These are phyloP conservation scores for Haematococcus lacustris DNA, from an alignment of 139 green algal genomes.

Conservation along the genomic window DNA sequence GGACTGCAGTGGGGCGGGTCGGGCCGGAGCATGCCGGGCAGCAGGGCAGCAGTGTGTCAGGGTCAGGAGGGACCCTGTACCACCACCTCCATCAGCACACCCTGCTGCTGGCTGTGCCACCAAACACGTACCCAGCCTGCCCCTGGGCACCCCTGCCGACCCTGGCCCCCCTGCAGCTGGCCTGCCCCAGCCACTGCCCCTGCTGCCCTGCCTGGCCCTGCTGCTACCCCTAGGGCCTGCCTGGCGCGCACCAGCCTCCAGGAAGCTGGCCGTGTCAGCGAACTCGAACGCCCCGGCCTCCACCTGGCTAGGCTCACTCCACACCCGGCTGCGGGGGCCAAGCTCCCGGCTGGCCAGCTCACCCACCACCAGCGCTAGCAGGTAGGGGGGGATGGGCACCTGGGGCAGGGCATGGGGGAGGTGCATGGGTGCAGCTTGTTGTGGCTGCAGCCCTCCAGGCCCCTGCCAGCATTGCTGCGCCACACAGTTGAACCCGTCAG, in stretches of 20 bases:
- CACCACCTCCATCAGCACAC: neutral
- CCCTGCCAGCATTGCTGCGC: too few relatives aligned
- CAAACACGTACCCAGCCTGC: neutral
- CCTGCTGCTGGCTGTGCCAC: neutral
- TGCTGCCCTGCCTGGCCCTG: neutral
- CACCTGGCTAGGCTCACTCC: conserved; percentile 76
- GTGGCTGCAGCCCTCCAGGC: neutral
- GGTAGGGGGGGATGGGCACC: conserved; percentile 80
- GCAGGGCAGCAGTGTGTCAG: too few relatives aligned
- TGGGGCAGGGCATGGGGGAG: neutral
- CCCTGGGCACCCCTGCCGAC: neutral
- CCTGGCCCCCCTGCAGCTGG: neutral
- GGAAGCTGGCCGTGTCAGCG: conserved; percentile 70
- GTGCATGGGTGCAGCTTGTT: neutral
- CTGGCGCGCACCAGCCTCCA: conserved; percentile 47
- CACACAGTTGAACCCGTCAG: neutral
- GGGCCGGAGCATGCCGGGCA: too few relatives aligned
- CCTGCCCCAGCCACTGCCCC: neutral
- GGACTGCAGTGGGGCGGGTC: too few relatives aligned
- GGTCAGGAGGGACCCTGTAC: neutral
- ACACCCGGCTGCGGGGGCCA: conserved; percentile 39
- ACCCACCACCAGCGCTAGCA: conserved; percentile 85
- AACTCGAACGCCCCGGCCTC: conserved; percentile 83
- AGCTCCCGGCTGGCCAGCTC: conserved; percentile 50
- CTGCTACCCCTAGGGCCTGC: too few relatives aligned